These are phyloP conservation scores for Peribolospora kevripleyi DNA, from an alignment of 768 basidiomycete genomes.

Conservation along the genomic window DNA sequence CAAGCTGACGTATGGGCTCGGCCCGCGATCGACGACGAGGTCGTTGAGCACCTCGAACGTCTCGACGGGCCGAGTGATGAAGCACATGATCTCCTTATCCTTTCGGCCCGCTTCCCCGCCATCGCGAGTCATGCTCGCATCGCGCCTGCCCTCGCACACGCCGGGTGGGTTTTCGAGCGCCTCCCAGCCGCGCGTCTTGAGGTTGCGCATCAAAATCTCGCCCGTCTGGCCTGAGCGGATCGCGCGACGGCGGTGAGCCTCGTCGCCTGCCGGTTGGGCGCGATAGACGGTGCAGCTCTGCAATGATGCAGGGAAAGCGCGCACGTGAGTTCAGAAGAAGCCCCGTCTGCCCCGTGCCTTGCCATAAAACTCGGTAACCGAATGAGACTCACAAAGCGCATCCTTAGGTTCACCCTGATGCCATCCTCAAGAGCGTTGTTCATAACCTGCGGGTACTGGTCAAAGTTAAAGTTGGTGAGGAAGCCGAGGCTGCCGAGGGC, in stretches of 20 bases:
- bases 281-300: conserved; percentile 86
- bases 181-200: conserved; percentile 84
- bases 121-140: not conserved
- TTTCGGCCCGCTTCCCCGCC: conserved; percentile 23
- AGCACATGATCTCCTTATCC: conserved; percentile 97
- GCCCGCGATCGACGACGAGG: conserved; percentile 89
- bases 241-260: conserved; percentile 37
- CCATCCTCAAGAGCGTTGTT: conserved; percentile 71
- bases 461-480: conserved; percentile 87
- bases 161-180: conserved; percentile 47
- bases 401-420: conserved; percentile 87
- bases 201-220: conserved; percentile 85
- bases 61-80: conserved; percentile 78
- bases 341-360: no score
- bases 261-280: conserved; percentile 49
- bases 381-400: conserved; percentile 40
- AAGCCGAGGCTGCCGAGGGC: conserved; percentile 93
- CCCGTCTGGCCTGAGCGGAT: conserved; percentile 84
- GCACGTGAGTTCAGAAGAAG: no score
- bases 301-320: no score
- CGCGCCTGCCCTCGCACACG: not conserved
- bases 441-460: conserved; percentile 60
- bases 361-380: no score
- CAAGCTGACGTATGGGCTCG: conserved; percentile 87
- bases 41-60: conserved; percentile 95